phyloP scores from a whole-genome alignment of 768 basidiomycete genomes.

The Baorangia bicolor region DNA sequence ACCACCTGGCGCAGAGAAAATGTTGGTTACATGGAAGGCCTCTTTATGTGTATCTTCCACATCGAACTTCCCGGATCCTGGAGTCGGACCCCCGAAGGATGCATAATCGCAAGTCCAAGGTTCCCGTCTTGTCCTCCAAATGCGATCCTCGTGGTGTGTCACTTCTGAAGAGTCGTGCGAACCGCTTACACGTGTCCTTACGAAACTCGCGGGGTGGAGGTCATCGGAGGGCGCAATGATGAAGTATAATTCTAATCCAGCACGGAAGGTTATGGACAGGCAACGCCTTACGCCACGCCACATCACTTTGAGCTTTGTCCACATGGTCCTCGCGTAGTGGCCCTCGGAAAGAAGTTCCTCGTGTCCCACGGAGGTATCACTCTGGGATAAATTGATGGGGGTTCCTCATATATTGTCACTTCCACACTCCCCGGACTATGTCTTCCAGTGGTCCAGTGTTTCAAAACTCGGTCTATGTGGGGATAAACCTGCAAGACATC shows the following conservation, averaged over 20 bases:
- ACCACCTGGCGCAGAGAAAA: background rate
- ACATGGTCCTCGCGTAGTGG: background rate
- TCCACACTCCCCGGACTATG: constrained; percentile 1
- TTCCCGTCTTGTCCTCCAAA: background rate
- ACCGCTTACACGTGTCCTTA: too few relatives aligned
- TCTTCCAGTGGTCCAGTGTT: constrained; percentile 21
- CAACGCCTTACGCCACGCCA: background rate
- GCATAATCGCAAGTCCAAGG: background rate
- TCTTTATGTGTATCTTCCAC: background rate
- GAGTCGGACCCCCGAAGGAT: background rate
- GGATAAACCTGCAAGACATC: constrained; percentile 25
- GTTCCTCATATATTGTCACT: background rate
- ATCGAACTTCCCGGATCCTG: background rate
- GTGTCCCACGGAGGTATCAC: background rate
- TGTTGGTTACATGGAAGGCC: background rate
- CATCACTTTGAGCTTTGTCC: background rate
- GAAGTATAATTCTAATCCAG: background rate
- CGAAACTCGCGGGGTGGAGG: background rate
- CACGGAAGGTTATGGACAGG: background rate
- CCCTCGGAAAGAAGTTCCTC: background rate
- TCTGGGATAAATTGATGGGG: background rate
- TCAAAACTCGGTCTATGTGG: constrained; percentile 23
- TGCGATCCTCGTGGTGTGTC: background rate
- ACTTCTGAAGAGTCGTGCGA: background rate
- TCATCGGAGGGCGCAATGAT: background rate